Conservation (phyloP, 1,139 yeast species). For the Waltiozyma sp. region DNA sequence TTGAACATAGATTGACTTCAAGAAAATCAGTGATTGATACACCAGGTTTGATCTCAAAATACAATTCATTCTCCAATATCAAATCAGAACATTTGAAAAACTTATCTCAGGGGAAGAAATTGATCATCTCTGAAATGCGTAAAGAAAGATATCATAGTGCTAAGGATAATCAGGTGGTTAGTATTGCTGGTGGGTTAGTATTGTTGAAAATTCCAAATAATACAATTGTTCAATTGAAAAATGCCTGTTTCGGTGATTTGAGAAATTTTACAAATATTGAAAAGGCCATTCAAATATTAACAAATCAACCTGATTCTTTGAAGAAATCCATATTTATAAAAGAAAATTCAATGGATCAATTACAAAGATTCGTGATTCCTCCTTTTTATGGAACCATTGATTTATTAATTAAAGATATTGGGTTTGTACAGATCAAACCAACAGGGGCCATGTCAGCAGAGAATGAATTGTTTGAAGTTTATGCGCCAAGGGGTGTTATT, state of each 20-base stretch:
- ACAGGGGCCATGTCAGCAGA: slow-evolving; percentile 38
- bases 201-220: slow-evolving; percentile 35
- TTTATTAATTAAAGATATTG: slow-evolving; percentile 57
- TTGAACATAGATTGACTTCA: slow-evolving; percentile 26
- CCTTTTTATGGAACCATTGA: slow-evolving; percentile 64
- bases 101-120: slow-evolving; percentile 28
- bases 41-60: slow-evolving; percentile 40
- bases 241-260: slow-evolving; percentile 22
- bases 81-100: slow-evolving; percentile 25
- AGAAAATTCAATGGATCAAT: slow-evolving; percentile 21
- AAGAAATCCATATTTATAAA: slow-evolving; percentile 25
- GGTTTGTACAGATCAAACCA: slow-evolving; percentile 53
- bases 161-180: slow-evolving; percentile 34
- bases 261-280: slow-evolving; percentile 21
- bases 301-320: slow-evolving; percentile 20
- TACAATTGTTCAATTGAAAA: slow-evolving; percentile 30
- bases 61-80: slow-evolving; percentile 25
- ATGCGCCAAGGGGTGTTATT: slow-evolving; percentile 37
- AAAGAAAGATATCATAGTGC: slow-evolving; percentile 30
- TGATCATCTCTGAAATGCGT: slow-evolving; percentile 13
- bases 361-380: slow-evolving; percentile 42
- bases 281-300: slow-evolving; percentile 18
- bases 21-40: slow-evolving; percentile 33
- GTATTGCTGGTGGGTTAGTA: slow-evolving; percentile 48
- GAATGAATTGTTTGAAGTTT: slow-evolving; percentile 31